These are phyloP conservation scores for Postia placenta DNA, from an alignment of 768 basidiomycete genomes.

Conservation along the genomic window DNA sequence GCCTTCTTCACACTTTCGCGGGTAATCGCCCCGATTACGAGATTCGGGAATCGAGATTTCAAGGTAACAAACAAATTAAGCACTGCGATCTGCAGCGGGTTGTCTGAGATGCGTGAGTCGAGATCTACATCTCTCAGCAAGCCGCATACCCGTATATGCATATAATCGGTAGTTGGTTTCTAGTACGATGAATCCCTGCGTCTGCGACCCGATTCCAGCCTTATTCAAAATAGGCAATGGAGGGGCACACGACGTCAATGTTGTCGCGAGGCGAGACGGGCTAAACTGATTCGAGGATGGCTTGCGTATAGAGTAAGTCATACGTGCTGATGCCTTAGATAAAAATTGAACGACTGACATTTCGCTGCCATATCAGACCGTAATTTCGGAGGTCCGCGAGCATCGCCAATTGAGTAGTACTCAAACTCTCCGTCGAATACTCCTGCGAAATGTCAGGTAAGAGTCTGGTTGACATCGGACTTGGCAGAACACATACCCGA, in stretches of 20 bases:
- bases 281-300: slow-evolving; percentile 76
- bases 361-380: slow-evolving; percentile 86
- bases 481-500: slow-evolving; percentile 41
- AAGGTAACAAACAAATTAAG: slow-evolving; percentile 89
- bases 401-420: slow-evolving; percentile 78
- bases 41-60: slow-evolving; percentile 92
- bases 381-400: slow-evolving; percentile 91
- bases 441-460: slow-evolving; percentile 43
- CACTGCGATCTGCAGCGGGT: slow-evolving; percentile 93
- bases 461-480: background rate
- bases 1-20: slow-evolving; percentile 95
- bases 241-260: slow-evolving; percentile 86
- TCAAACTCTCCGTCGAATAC: slow-evolving; percentile 80
- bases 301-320: slow-evolving; percentile 26
- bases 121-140: slow-evolving; percentile 7
- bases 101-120: slow-evolving; percentile 47
- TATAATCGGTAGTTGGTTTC: slow-evolving; percentile 99
- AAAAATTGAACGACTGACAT: slow-evolving; percentile 34
- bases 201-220: slow-evolving; percentile 49
- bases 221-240: slow-evolving; percentile 59
- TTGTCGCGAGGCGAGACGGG: slow-evolving; percentile 92
- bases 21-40: slow-evolving; percentile 94
- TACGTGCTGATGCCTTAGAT: background rate
- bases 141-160: slow-evolving; percentile 80
- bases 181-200: slow-evolving; percentile 89